phyloP scores from a whole-genome alignment of 2,329 filamentous ascomycete genomes.

The Ploettnerulaceae sp. region DNA sequence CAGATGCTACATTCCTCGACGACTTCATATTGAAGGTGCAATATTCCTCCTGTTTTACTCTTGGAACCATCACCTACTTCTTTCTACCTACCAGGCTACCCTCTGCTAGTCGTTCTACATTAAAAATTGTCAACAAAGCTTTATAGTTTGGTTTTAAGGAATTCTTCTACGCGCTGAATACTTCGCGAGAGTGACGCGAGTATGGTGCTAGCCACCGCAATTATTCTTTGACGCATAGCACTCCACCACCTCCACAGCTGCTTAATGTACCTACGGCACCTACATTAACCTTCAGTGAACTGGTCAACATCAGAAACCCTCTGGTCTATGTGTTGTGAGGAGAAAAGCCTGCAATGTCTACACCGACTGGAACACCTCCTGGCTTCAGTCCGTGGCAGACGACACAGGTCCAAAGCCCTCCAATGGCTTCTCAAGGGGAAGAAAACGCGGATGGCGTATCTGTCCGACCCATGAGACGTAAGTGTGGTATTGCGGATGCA shows the following conservation, averaged over 20 bases:
- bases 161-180: slow-evolving; percentile 14
- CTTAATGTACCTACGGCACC: slow-evolving; percentile 22
- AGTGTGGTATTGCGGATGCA: slow-evolving; percentile 33
- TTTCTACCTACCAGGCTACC: not conserved
- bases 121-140: not conserved
- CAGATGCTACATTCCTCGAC: not conserved
- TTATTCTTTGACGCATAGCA: slow-evolving; percentile 15
- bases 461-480: slow-evolving; percentile 59
- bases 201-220: slow-evolving; percentile 24
- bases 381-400: slow-evolving; percentile 18
- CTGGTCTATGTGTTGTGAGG: slow-evolving; percentile 19
- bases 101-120: too few species aligned
- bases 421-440: slow-evolving; percentile 14
- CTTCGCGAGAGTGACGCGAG: slow-evolving; percentile 25
- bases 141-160: not conserved
- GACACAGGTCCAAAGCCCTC: slow-evolving; percentile 18
- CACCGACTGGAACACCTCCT: slow-evolving; percentile 21
- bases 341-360: slow-evolving; percentile 28
- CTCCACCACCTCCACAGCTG: slow-evolving; percentile 2
- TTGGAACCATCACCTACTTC: not conserved
- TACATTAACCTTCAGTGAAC: slow-evolving; percentile 18
- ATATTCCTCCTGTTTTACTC: not conserved
- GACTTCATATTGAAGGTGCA: not conserved
- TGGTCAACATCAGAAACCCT: slow-evolving; percentile 15
- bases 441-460: slow-evolving; percentile 48